Evolutionary conservation across 371 early-diverging fungal genomes (phyloP).

Genomic region (Furculomyces boomerangus): DNA sequence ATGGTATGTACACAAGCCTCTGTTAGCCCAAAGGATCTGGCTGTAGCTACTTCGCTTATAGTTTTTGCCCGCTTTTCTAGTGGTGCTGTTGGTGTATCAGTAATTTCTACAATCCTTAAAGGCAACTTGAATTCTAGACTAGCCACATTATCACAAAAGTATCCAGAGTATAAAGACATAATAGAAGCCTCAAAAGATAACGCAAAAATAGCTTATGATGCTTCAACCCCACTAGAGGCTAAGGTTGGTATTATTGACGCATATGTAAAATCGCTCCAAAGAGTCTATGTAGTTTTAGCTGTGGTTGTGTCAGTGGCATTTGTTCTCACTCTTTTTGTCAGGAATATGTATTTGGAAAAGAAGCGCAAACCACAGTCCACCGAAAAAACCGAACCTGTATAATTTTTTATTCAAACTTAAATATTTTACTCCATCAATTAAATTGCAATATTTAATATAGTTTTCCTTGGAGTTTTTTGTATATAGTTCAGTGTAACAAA

Average conservation of each 20-base stretch:
- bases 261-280: constrained; percentile 34
- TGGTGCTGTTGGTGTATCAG: constrained; percentile 33
- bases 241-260: constrained; percentile 28
- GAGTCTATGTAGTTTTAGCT: constrained; percentile 38
- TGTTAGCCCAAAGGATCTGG: constrained; percentile 29
- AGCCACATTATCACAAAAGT: neutral
- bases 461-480: too few species aligned
- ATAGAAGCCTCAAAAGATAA: constrained; percentile 12
- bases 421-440: too few species aligned
- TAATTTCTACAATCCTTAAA: constrained; percentile 15
- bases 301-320: too few species aligned
- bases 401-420: too few species aligned
- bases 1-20: constrained; percentile 38
- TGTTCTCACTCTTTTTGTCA: too few species aligned
- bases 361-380: too few species aligned
- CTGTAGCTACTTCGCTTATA: constrained; percentile 36
- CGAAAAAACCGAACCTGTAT: too few species aligned
- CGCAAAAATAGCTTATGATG: constrained; percentile 16
- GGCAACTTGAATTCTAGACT: constrained; percentile 12
- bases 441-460: too few species aligned
- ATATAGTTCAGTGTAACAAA: too few species aligned
- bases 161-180: constrained; percentile 7
- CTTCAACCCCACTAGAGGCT: constrained; percentile 14
- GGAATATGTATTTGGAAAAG: too few species aligned
- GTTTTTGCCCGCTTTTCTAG: constrained; percentile 38